Base-by-base conservation (phyloP, 2,329 filamentous ascomycete species). In the Fonsecaea pedrosoi region DNA sequence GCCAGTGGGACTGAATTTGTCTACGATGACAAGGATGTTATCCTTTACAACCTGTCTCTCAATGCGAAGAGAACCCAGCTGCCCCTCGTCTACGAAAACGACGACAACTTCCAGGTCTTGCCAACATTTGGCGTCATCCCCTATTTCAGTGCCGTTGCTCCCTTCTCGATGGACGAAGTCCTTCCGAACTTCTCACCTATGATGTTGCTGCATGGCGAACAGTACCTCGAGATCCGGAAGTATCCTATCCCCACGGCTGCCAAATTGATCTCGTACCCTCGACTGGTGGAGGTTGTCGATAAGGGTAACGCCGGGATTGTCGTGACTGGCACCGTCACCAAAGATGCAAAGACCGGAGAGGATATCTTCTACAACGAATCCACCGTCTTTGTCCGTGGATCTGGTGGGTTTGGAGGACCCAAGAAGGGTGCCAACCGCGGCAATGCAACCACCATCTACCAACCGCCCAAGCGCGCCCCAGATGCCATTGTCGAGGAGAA, bases 201-300 rank as follows among this genome's bases (percentile, higher is more conserved):
- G 92, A 97, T 97, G 93, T 88, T 99, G 59, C 90, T 99, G 30
- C 95, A 99, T 82, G 95, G 95, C 77, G 95, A 99, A 85, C 95
- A 99, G 81, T 99, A 94, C 82, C 92, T 99, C 71, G 95, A 99
- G 82, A 87, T 99, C 76, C 89, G 90, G 77, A 92, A 94, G 80
- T 96, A 89, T 83, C 95, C 95, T 48, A 91, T 98, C 90, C 95
- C 61, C 96, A 71, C 70, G 3, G 59, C 50, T 4, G 71, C 70
- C 21, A 71, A 70, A 65, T 67, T 71, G 12, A n/a, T 73, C 10
- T 71, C 69, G n/a, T 72, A 69, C 42, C 66, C 69, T 12, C 65
- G 63, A 48, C 89, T 99, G 65, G 87, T 99, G 69, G 95, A 99
- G 79, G 94, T 98, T 9, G 87, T 97, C 56, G 95, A 99, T 84